A percentile compares a stretch with the other conserved stretches of the same genome.
These are phyloP conservation scores for Vitis hybrid DNA, from an alignment of 177 flowering plant genomes.

Conservation along the genomic window DNA sequence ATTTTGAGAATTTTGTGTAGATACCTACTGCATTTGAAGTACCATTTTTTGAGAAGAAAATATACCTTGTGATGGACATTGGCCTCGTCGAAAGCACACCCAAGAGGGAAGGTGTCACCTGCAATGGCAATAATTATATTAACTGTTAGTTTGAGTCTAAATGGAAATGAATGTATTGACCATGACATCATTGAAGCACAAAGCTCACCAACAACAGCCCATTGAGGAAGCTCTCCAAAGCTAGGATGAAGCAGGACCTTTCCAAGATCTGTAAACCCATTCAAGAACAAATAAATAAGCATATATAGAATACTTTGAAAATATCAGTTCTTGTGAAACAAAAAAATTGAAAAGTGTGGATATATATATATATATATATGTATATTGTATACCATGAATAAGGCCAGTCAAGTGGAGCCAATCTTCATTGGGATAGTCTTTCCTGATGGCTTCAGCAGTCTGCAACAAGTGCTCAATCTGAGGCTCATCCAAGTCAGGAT, in stretches of 20 bases:
- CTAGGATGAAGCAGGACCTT: slow-evolving; percentile 60
- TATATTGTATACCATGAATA: slow-evolving; percentile 56
- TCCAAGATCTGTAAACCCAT: slow-evolving; percentile 54
- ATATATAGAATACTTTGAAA: too few species aligned
- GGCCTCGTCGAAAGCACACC: slow-evolving; percentile 61
- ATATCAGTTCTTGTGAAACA: too few species aligned
- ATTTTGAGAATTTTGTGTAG: not conserved
- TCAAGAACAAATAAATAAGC: not conserved
- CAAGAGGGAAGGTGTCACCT: slow-evolving; percentile 65
- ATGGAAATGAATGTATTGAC: not conserved
- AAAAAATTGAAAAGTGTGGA: not conserved
- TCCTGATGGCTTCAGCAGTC: slow-evolving; percentile 70
- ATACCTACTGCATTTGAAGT: not conserved
- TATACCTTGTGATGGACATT: slow-evolving; percentile 61
- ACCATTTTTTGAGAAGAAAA: not conserved
- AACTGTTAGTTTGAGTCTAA: not conserved
- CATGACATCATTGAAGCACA: not conserved
- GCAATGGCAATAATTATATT: slow-evolving; percentile 1
- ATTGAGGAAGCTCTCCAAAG: slow-evolving; percentile 76
- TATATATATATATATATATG: too few species aligned
- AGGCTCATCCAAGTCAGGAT: slow-evolving; percentile 83
- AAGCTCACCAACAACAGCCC: slow-evolving; percentile 74
- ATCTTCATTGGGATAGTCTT: slow-evolving; percentile 70
- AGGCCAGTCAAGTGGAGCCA: slow-evolving; percentile 80
- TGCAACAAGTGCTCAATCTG: slow-evolving; percentile 77